Conservation (phyloP, 345 rosid genomes). For the Pugionium cornutum region DNA sequence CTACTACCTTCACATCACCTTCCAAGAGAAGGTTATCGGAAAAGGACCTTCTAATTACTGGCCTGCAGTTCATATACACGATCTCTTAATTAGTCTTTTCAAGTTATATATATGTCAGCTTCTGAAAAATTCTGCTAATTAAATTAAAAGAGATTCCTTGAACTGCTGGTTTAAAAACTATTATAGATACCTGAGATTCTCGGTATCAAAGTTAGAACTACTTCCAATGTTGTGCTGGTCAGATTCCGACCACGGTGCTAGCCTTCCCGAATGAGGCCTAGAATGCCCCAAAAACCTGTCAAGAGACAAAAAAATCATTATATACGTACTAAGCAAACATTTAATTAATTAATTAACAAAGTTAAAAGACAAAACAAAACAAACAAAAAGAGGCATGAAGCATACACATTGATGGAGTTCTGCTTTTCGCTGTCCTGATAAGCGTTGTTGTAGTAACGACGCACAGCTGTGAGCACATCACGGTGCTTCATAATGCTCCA, state of each 20-base stretch:
- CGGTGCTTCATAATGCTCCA: conserved; percentile 34
- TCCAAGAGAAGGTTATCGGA: conserved; percentile 35
- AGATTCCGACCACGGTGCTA: conserved; percentile 37
- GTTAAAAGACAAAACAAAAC: no score
- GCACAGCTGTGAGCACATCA: conserved; percentile 29
- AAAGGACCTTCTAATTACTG: conserved; percentile 37
- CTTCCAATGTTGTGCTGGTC: conserved; percentile 33
- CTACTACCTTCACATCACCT: conserved; percentile 26
- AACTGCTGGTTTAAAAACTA: no score
- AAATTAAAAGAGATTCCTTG: background rate
- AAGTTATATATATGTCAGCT: no score
- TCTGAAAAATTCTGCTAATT: background rate
- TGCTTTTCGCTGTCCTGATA: conserved; percentile 35
- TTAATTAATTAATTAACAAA: no score
- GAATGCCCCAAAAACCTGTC: conserved; percentile 42
- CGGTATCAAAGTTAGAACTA: conserved; percentile 37
- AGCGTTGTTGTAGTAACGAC: conserved; percentile 38
- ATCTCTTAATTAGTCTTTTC: background rate
- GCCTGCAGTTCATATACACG: conserved; percentile 31
- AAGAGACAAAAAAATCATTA: background rate
- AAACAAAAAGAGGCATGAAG: background rate
- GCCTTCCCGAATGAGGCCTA: conserved; percentile 32
- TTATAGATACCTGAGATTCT: conserved; percentile 30
- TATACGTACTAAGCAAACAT: background rate
- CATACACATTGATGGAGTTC: conserved; percentile 42